Conservation (phyloP, 768 basidiomycete genomes). For the Termitomyces sp. region DNA sequence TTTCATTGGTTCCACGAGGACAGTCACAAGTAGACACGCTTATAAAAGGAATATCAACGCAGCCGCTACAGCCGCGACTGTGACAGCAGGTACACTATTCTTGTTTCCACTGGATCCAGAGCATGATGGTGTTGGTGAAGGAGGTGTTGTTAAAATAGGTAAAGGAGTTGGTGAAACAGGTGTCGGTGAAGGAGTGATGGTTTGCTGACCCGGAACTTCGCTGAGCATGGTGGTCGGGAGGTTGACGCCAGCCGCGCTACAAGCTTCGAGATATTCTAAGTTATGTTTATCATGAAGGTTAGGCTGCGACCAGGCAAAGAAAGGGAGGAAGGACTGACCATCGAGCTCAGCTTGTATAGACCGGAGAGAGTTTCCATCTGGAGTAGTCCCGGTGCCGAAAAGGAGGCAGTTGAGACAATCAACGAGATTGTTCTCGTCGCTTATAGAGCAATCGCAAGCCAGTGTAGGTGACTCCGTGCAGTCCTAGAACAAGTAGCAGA, state of each 20-base stretch:
- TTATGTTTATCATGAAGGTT: not conserved
- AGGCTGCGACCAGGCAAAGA: not conserved
- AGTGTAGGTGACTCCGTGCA: not conserved
- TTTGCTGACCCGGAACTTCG: too few relatives aligned
- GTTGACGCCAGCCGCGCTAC: conserved; percentile 4
- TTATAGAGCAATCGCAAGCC: conserved; percentile 2
- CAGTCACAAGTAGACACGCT: not conserved
- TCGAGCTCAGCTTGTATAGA: conserved; percentile 7
- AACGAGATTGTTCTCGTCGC: conserved; percentile 2
- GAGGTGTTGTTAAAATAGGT: too few relatives aligned
- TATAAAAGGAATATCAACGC: conserved; percentile 7
- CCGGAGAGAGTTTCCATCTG: not conserved
- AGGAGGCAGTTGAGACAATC: conserved; percentile 15
- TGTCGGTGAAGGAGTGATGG: too few relatives aligned
- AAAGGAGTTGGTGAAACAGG: too few relatives aligned
- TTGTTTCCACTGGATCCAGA: not conserved
- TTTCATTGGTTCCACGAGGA: not conserved
- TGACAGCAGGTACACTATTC: conserved; percentile 1
- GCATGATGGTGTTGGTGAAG: not conserved
- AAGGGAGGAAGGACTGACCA: conserved; percentile 1
- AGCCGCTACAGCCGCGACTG: conserved; percentile 4
- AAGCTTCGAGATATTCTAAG: conserved; percentile 8
- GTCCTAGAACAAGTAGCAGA: not conserved
- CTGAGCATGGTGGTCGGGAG: conserved; percentile 7
- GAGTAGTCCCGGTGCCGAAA: not conserved